Base-by-base conservation (phyloP, 2,329 filamentous ascomycete genomes). In the Sporothrix luriei region DNA sequence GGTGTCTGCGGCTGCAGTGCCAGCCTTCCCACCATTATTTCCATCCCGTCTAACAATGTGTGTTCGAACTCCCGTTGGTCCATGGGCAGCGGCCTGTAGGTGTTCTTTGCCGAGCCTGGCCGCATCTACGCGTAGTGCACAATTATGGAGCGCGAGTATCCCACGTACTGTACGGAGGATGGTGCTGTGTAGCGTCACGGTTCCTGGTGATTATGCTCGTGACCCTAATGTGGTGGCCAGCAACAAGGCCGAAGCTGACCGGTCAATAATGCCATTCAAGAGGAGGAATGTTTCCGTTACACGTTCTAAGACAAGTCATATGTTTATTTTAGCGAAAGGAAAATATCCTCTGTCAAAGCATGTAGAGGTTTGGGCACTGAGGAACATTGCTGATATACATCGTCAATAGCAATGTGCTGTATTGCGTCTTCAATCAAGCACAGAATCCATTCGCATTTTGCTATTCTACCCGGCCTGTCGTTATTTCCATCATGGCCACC, bases 11-110 rank as follows among this genome's bases (percentile, higher is more conserved):
- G 90, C 6, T 88, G 89, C 73, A 93, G 93, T 78, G 86, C 88
- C 73, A 94, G 94, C 76, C 83, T 94, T 9, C 92, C 92, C 0
- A 84, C 87, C 1, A 83, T 87, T 52, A 87, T 96, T 81, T 85
- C 91, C 0, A 94, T 92, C 80, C 92, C 94, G 80, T 91, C 91
- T 33, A 95, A 94, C 80, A 96, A 95, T 78, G 90, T 96, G 75
- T 88, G 91, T 67, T 61, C 61, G 33, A 59, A 71, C 52, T 68
- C 59, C 46, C 52, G 66, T 6, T 43, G 76, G n/a, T 73, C 72
- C 48, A 75, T 79, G 4, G 76, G 74, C 9, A 77, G 74, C 38
- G 76, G 75, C 4, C 73, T 77, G 10, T 76, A 78, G 66, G 75
- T 78, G 62, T 65, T 76, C 0, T 77, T 78, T 69, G 77, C 76